phyloP scores from a whole-genome alignment of 1,284 basidiomycete species.

The Heterobasidion irregulare region DNA sequence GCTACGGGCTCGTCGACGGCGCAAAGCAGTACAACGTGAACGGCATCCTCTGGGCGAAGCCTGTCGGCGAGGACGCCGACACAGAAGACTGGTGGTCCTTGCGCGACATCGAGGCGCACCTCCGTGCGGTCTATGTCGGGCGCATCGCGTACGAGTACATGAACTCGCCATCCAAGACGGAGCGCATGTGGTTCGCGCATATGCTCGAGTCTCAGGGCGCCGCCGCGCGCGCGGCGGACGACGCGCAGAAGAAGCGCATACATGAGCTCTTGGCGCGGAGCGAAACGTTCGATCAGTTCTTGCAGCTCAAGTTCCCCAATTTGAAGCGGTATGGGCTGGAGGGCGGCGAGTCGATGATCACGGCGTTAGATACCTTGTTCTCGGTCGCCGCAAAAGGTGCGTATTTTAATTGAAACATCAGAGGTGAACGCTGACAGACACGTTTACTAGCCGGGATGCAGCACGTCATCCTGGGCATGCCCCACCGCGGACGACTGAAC shows the following conservation, averaged over 20 bases:
- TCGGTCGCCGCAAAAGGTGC: slow-evolving; percentile 53
- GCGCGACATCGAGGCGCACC: slow-evolving; percentile 58
- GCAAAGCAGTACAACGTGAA: slow-evolving; percentile 59
- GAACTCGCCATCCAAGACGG: slow-evolving; percentile 75
- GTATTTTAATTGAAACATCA: slow-evolving; percentile 6
- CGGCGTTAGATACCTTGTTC: slow-evolving; percentile 74
- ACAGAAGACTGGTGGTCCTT: slow-evolving; percentile 59
- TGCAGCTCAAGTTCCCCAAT: slow-evolving; percentile 78
- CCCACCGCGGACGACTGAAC: slow-evolving; percentile 83
- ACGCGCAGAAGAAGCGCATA: slow-evolving; percentile 42
- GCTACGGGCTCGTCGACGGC: slow-evolving; percentile 65
- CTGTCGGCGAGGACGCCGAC: slow-evolving; percentile 34
- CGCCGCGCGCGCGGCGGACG: slow-evolving; percentile 11
- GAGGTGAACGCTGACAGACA: neutral
- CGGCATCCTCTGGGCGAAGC: slow-evolving; percentile 72
- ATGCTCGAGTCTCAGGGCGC: slow-evolving; percentile 46
- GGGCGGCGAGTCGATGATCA: slow-evolving; percentile 87
- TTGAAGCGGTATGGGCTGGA: slow-evolving; percentile 81
- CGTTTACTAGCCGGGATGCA: slow-evolving; percentile 47
- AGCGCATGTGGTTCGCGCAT: slow-evolving; percentile 81
- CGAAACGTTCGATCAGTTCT: slow-evolving; percentile 77
- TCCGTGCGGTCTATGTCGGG: slow-evolving; percentile 71
- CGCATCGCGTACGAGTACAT: slow-evolving; percentile 87
- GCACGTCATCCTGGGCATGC: slow-evolving; percentile 74
- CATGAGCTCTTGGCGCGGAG: slow-evolving; percentile 65